Percentiles rank a stretch among this genome's conserved stretches.
These are phyloP conservation scores for Penicillium samsonianum DNA, from an alignment of 495 filamentous ascomycete genomes.

Conservation along the genomic window DNA sequence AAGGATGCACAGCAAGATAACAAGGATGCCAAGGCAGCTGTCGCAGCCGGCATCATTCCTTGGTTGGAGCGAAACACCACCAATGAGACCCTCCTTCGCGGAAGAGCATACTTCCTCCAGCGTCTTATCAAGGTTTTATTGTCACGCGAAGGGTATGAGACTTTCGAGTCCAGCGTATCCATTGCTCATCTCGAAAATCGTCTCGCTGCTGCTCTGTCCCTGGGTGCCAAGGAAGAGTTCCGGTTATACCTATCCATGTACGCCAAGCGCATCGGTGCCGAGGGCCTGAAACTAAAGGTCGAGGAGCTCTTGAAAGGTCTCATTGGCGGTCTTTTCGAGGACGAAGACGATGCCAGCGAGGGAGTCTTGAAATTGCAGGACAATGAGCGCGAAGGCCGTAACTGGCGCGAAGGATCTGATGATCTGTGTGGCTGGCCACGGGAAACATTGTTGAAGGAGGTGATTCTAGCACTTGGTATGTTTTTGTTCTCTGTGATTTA, in stretches of 20 bases:
- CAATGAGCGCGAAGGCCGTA: conserved; percentile 59
- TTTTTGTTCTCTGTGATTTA: conserved; percentile 17
- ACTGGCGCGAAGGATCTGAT: conserved; percentile 51
- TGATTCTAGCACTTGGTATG: conserved; percentile 90
- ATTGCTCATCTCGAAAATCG: conserved; percentile 96
- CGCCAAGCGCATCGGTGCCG: conserved; percentile 88
- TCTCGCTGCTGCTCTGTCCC: conserved; percentile 80
- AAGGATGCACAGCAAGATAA: conserved; percentile 56
- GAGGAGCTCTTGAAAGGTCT: conserved; percentile 85
- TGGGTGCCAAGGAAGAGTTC: conserved; percentile 90
- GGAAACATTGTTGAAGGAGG: conserved; percentile 80
- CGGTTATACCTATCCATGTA: conserved; percentile 92
- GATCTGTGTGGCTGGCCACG: conserved; percentile 85
- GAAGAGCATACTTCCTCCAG: conserved; percentile 84
- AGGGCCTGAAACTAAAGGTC: conserved; percentile 82
- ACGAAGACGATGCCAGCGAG: conserved; percentile 44
- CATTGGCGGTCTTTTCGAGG: conserved; percentile 66
- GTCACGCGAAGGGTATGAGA: conserved; percentile 85
- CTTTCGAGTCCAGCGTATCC: conserved; percentile 85
- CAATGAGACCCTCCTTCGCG: conserved; percentile 86
- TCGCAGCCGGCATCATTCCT: conserved; percentile 92
- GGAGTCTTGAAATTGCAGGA: conserved; percentile 52
- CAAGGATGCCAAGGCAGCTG: conserved; percentile 53
- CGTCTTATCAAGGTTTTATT: conserved; percentile 83
- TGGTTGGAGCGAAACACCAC: conserved; percentile 93